Evolutionary conservation across 495 filamentous ascomycete species (phyloP).

Genomic region (Delitschia confertaspora): DNA sequence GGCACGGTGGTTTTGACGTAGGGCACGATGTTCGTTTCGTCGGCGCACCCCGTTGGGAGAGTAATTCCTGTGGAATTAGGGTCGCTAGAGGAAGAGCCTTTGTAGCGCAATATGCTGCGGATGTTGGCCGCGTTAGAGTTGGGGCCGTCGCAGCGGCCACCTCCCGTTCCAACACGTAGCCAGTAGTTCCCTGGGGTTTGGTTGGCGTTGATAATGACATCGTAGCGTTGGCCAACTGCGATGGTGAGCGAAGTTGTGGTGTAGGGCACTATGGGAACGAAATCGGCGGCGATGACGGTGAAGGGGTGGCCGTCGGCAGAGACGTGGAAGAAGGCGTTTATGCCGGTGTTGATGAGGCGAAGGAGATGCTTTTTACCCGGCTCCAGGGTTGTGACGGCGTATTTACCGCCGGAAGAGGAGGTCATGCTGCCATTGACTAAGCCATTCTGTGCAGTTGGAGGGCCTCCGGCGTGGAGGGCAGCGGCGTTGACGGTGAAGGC

Average conservation of each 20-base stretch:
- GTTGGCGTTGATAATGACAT: constrained; percentile 35
- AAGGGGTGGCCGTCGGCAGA: constrained; percentile 30
- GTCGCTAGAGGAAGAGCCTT: constrained; percentile 18
- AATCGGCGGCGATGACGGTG: constrained; percentile 34
- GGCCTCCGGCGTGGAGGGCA: constrained; percentile 13
- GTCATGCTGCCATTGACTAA: constrained; percentile 34
- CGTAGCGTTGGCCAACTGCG: constrained; percentile 36
- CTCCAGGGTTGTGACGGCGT: constrained; percentile 25
- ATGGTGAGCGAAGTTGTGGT: constrained; percentile 26
- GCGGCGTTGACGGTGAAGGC: constrained; percentile 21
- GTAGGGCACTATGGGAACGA: constrained; percentile 34
- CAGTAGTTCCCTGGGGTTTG: constrained; percentile 34
- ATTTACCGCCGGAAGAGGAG: constrained; percentile 23
- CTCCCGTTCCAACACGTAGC: constrained; percentile 30
- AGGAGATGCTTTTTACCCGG: constrained; percentile 35
- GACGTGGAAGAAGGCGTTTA: constrained; percentile 28
- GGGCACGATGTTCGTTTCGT: constrained; percentile 28
- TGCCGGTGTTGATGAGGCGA: constrained; percentile 33
- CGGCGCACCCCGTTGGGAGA: constrained; percentile 26
- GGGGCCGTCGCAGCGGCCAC: constrained; percentile 25
- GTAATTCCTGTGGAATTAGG: constrained; percentile 15
- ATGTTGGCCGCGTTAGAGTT: constrained; percentile 27
- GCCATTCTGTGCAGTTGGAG: constrained; percentile 28
- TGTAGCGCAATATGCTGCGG: constrained; percentile 32
- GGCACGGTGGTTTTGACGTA: constrained; percentile 26